Evolutionary conservation across 2,329 filamentous ascomycete genomes (phyloP), one percentile per base, ranked within the genome.

Genomic region (Didymella lethalis): DNA sequence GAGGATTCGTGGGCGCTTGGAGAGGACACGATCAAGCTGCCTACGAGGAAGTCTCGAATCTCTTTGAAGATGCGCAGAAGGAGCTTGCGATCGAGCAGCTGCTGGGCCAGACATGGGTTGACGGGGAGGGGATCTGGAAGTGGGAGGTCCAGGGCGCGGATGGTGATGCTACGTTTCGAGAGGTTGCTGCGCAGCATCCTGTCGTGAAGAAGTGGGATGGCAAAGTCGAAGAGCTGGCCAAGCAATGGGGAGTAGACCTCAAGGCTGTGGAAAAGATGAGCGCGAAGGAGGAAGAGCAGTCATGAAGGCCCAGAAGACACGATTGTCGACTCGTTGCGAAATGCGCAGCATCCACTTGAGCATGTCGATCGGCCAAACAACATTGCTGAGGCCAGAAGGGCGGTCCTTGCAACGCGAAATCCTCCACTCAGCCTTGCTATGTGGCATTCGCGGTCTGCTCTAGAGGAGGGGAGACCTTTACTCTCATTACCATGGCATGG

Each of bases 81-180:
- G 89, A 91, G 48, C 76, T 95, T 50, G 81, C 81, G 40, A 83
- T 88, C 14, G 81, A 84, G 68, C 80, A 78, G 44, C 79, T 96
- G 28, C 91, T 94, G 75, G 84, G 82, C 1, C 70, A 79, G 20
- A 81, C 86, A n/a, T 92, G 84, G 75, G 91, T 91, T 81, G 84
- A 85, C 3, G 78, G 83, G 11, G 89, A 92, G 70, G 91, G 90
- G 0, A 85, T 88, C 38, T 93, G 90, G 89, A 87, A 79, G 67
- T 94, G 85, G 73, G 78, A 83, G 0, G 84, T 90, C 29, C 57
- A 65, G 4, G 73, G 69, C 6, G 53, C 63, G 5, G 75, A 77
- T 14, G 72, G 67, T 1, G 74, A 76, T n/a, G 68, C 75, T 12
- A 77, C 74, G 18, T 73, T 78, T 31, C 66, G 66, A 40, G 74